Base-by-base conservation (phyloP, 345 rosid genomes). In the Ricinus communis region DNA sequence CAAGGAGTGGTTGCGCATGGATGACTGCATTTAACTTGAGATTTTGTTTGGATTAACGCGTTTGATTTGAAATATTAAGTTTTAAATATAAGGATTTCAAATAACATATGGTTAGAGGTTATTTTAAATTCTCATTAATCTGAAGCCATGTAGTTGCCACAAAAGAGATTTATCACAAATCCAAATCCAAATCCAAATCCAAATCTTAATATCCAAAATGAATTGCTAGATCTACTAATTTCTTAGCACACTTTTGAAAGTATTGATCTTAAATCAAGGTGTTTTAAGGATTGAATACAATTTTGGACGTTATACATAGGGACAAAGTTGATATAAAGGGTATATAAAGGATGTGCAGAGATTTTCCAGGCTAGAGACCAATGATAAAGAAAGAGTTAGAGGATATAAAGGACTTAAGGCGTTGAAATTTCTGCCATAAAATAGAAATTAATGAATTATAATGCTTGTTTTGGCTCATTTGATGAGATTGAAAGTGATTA, bases 401-500 rank as follows among this genome's bases (percentile, higher is more conserved):
- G n/a, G n/a, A n/a, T n/a, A n/a, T n/a, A n/a, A 33, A 33, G 38
- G 38, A 33, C 19, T 14, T 57, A 57, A 46, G 40, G 46, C 46
- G 15, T 55, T 65, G 59, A 49, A 30, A 38, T 6, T 11, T 43
- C 24, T 47, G 10, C 25, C 43, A 45, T 55, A 13, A 5, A 69
- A 28, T 50, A 24, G 59, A 50, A 59, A 30, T 30, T 15, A 41
- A 25, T 22, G 25, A 15, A 16, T 66, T 50, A 14, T 33, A 15
- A 1, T 40, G 27, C 46, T 8, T 53, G 8, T 13, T 56, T n/a
- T 24, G 8, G 33, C 36, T 56, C 21, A 11, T 57, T 57, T 16
- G 19, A 57, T n/a, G 50, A 66, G 33, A 59, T 51, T 38, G 21
- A 49, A 57, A 47, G 45, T 38, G 71, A 49, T 50, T 30, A 7